Percentiles rank a stretch among this genome's conserved stretches.
These are phyloP conservation scores for Yamadazyma spencermartinsiae DNA, from an alignment of 1,139 yeast genomes.

Conservation along the genomic window DNA sequence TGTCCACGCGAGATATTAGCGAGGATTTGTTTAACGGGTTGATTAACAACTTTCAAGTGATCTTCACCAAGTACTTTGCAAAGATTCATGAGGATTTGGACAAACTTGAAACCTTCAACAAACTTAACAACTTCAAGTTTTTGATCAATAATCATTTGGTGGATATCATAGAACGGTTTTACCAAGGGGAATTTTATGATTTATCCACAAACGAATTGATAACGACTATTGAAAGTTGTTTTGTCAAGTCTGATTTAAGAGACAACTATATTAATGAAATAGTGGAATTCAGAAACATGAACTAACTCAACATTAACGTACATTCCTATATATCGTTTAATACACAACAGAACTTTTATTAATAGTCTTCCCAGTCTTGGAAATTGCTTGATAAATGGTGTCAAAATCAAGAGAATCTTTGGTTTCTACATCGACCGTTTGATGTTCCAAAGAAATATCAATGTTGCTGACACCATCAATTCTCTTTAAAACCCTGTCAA, in stretches of 20 bases:
- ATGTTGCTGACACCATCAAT: constrained; percentile 73
- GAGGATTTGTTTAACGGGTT: constrained; percentile 34
- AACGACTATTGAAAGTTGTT: constrained; percentile 54
- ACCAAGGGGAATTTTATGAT: constrained; percentile 73
- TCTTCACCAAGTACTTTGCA: constrained; percentile 18
- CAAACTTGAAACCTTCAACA: constrained; percentile 34
- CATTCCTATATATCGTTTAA: constrained; percentile 12
- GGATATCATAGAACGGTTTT: constrained; percentile 69
- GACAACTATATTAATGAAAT: constrained; percentile 64
- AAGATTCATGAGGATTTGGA: constrained; percentile 18
- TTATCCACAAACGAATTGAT: constrained; percentile 67
- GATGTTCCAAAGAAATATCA: constrained; percentile 76
- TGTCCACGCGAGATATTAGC: constrained; percentile 34
- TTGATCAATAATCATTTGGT: constrained; percentile 58
- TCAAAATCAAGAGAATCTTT: constrained; percentile 58
- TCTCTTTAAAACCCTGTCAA: constrained; percentile 71
- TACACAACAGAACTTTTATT: constrained; percentile 56
- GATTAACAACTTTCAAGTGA: constrained; percentile 20
- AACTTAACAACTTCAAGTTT: constrained; percentile 43
- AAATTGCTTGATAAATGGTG: constrained; percentile 72
- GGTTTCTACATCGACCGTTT: constrained; percentile 78
- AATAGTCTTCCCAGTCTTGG: constrained; percentile 90
- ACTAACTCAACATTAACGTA: constrained; percentile 3
- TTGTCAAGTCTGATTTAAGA: constrained; percentile 71
- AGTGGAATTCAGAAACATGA: constrained; percentile 24